These are phyloP conservation scores for Iodosphaeria phyllophila DNA, from an alignment of 2,329 filamentous ascomycete genomes.

Conservation along the genomic window DNA sequence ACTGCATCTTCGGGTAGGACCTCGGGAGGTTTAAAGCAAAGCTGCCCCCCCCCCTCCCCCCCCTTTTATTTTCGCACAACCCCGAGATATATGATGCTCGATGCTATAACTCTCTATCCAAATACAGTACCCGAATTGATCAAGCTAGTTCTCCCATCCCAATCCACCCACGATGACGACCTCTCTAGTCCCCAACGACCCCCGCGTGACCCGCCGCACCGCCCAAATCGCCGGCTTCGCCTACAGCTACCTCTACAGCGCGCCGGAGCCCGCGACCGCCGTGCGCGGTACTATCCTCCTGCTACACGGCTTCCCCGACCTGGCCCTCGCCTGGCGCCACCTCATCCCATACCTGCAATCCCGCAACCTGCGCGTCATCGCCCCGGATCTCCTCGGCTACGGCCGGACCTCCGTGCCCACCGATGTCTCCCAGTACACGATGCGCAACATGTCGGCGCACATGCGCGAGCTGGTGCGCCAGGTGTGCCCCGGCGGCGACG, in stretches of 20 bases:
- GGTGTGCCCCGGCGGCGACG: constrained; percentile 58
- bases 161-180: too few relatives aligned
- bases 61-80: too few relatives aligned
- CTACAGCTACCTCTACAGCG: constrained; percentile 25
- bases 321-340: constrained; percentile 6
- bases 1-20: too few relatives aligned
- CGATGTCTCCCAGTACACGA: constrained; percentile 9
- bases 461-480: constrained; percentile 16
- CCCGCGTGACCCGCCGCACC: constrained; percentile 44
- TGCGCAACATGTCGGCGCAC: constrained; percentile 14
- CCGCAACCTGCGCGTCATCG: constrained; percentile 22
- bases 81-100: too few relatives aligned
- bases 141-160: too few relatives aligned
- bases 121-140: too few relatives aligned
- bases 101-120: too few relatives aligned
- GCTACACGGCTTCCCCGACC: constrained; percentile 7
- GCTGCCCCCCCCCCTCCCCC: too few relatives aligned
- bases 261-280: constrained; percentile 2
- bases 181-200: constrained; percentile 47
- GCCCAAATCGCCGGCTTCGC: constrained; percentile 47
- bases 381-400: constrained; percentile 21
- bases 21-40: too few relatives aligned
- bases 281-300: constrained; percentile 6
- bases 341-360: constrained; percentile 15
- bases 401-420: constrained; percentile 15